Percentiles rank a stretch among this genome's conserved stretches.
Evolutionary conservation across 1,139 yeast genomes (phyloP).

Genomic region (Debaryomyces robertsiae): DNA sequence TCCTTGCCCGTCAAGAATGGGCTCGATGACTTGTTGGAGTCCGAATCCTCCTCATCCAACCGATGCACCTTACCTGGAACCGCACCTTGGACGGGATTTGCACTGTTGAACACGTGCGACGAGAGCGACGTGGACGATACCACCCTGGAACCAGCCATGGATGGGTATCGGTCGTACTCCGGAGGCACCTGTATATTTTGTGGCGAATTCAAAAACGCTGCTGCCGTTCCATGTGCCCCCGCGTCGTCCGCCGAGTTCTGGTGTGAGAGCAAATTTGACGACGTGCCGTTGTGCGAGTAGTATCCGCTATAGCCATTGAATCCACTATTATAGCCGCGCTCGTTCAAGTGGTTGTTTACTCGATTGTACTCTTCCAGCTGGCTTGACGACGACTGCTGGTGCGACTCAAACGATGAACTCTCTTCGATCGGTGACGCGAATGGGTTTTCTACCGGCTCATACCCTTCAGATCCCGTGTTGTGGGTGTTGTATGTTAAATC

Average conservation of each 20-base stretch:
- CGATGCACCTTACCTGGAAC: conserved; percentile 1
- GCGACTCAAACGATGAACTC: conserved; percentile 5
- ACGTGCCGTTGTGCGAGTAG: conserved; percentile 45
- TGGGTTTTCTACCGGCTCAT: conserved; percentile 7
- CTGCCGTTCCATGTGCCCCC: conserved; percentile 25
- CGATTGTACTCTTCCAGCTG: conserved; percentile 7
- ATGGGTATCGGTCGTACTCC: conserved; percentile 61
- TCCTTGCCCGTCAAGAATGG: conserved; percentile 28
- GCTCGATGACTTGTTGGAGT: conserved; percentile 21
- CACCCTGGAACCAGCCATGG: conserved; percentile 51
- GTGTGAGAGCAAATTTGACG: conserved; percentile 39
- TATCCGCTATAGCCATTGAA: conserved; percentile 5
- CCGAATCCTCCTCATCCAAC: conserved; percentile 17
- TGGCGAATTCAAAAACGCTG: not conserved
- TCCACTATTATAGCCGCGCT: not conserved
- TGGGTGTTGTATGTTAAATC: conserved; percentile 39
- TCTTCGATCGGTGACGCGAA: conserved; percentile 6
- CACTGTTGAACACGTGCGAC: conserved; percentile 24
- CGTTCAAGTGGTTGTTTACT: conserved; percentile 6
- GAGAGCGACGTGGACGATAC: conserved; percentile 48
- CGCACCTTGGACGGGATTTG: not conserved
- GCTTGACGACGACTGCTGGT: conserved; percentile 8
- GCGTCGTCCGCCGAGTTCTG: conserved; percentile 30
- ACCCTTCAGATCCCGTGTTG: conserved; percentile 13
- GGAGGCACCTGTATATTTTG: conserved; percentile 43